These are phyloP conservation scores for Blastobotrys capitulatus DNA, from an alignment of 1,139 yeast genomes.

Conservation along the genomic window DNA sequence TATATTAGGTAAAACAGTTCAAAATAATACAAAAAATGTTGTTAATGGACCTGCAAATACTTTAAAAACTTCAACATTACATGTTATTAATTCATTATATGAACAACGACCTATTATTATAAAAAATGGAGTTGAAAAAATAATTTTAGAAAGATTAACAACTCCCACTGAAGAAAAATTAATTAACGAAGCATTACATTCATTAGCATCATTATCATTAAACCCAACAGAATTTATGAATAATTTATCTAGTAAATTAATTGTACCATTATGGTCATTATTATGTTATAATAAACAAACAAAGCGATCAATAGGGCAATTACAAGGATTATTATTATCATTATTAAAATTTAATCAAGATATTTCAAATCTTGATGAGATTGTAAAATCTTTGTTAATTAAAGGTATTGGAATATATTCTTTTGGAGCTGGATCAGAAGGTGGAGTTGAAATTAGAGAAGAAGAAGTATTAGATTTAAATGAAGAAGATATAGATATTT, in stretches of 20 bases:
- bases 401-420: conserved; percentile 10
- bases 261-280: conserved; percentile 58
- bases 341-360: conserved; percentile 1
- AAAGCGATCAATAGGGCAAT: conserved; percentile 34
- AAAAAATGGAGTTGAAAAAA: conserved; percentile 49
- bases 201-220: conserved; percentile 55
- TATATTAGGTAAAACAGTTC: conserved; percentile 33
- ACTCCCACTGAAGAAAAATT: conserved; percentile 39
- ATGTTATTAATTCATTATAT: conserved; percentile 51
- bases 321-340: conserved; percentile 20
- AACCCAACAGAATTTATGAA: conserved; percentile 31
- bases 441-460: conserved; percentile 50
- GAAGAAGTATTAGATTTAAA: background rate
- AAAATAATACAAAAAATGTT: conserved; percentile 23
- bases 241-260: conserved; percentile 33
- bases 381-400: conserved; percentile 5
- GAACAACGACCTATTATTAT: conserved; percentile 47
- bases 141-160: conserved; percentile 12
- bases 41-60: conserved; percentile 20
- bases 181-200: conserved; percentile 61
- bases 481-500: background rate
- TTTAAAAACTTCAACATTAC: conserved; percentile 51
- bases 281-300: conserved; percentile 43
- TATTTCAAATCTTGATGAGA: background rate
- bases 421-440: conserved; percentile 48